Evolutionary conservation across 371 early-diverging fungal genomes (phyloP).

Genomic region (Blakeslea trispora): DNA sequence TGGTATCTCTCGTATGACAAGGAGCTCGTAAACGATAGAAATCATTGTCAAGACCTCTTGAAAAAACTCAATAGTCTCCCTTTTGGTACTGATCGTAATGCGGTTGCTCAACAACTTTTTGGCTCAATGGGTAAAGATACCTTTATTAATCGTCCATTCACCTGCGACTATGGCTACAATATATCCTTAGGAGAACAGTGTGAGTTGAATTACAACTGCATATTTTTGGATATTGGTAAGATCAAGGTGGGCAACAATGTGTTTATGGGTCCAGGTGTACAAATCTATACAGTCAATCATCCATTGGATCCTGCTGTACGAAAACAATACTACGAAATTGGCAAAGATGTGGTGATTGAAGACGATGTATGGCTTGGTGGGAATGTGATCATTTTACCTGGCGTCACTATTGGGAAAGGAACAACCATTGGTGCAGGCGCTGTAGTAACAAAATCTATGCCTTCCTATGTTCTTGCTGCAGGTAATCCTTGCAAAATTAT

Average conservation of each 20-base stretch:
- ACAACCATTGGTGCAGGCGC: slow-evolving; percentile 58
- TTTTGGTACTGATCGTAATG: slow-evolving; percentile 29
- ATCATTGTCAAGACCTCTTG: slow-evolving; percentile 37
- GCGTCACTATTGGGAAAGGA: slow-evolving; percentile 84
- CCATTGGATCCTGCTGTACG: slow-evolving; percentile 59
- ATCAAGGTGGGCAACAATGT: slow-evolving; percentile 70
- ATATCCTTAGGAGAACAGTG: slow-evolving; percentile 66
- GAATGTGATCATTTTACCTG: slow-evolving; percentile 71
- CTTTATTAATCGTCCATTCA: slow-evolving; percentile 65
- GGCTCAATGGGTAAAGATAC: slow-evolving; percentile 52
- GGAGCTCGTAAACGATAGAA: slow-evolving; percentile 57
- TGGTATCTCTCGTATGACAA: slow-evolving; percentile 61
- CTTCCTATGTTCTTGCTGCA: slow-evolving; percentile 68
- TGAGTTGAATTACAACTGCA: slow-evolving; percentile 69
- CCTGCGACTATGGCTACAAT: slow-evolving; percentile 76
- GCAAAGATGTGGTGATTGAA: slow-evolving; percentile 53
- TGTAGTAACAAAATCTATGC: slow-evolving; percentile 81
- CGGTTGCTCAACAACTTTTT: slow-evolving; percentile 52
- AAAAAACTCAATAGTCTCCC: slow-evolving; percentile 44
- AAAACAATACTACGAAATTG: slow-evolving; percentile 26
- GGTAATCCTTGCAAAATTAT: slow-evolving; percentile 86
- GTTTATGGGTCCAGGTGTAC: slow-evolving; percentile 78
- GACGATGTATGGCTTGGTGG: slow-evolving; percentile 78
- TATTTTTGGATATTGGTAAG: slow-evolving; percentile 67
- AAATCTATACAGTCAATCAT: slow-evolving; percentile 78